These are phyloP conservation scores for Pestalotiopsis sp. DNA, from an alignment of 2,329 filamentous ascomycete species.

Conservation along the genomic window DNA sequence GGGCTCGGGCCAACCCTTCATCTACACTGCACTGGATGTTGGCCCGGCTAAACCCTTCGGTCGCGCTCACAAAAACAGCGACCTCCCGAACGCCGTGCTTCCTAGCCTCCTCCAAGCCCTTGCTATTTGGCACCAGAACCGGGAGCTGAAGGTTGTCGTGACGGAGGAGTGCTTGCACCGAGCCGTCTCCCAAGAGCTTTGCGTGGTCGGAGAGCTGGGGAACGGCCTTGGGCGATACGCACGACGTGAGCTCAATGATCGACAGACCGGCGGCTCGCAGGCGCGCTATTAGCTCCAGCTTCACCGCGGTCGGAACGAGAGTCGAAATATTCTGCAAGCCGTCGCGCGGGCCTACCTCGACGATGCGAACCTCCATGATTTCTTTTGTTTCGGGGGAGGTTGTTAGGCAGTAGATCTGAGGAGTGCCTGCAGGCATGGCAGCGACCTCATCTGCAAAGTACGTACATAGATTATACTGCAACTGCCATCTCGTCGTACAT, in stretches of 20 bases:
- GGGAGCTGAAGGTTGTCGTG: background rate
- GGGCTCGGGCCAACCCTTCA: conserved; percentile 43
- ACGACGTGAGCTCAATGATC: background rate
- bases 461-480: too few species aligned
- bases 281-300: background rate
- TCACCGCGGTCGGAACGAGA: background rate
- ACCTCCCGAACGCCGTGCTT: conserved; percentile 25
- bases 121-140: conserved; percentile 23
- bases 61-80: conserved; percentile 62
- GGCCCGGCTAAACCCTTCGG: conserved; percentile 58
- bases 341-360: conserved; percentile 3
- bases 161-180: background rate
- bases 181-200: background rate
- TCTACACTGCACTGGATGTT: conserved; percentile 63
- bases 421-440: background rate
- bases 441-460: too few species aligned
- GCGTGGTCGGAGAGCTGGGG: background rate
- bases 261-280: background rate
- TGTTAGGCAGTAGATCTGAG: too few species aligned
- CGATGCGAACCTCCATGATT: background rate
- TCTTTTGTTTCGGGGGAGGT: too few species aligned
- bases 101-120: conserved; percentile 49
- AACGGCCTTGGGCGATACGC: background rate
- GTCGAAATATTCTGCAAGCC: background rate
- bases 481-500: background rate